Evolutionary conservation across 2,329 filamentous ascomycete genomes (phyloP).

Genomic region (Emergomyces pasteurianus): DNA sequence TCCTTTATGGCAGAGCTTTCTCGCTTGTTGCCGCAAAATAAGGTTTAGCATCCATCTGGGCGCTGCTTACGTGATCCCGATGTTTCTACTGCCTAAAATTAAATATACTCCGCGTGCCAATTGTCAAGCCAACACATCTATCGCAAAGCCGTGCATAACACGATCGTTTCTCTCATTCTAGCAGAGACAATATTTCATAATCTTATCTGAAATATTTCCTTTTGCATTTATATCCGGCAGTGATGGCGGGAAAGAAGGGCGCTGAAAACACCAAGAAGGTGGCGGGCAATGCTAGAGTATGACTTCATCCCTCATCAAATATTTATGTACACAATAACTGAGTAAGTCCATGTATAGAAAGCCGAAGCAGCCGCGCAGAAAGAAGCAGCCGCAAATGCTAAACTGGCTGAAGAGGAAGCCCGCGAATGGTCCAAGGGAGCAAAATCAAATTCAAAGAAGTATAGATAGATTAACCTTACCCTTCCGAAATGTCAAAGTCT

Average conservation of each 20-base stretch:
- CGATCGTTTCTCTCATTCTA: background rate
- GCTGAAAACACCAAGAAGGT: conserved; percentile 80
- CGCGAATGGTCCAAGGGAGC: conserved; percentile 74
- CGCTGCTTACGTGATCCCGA: background rate
- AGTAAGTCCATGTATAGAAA: conserved; percentile 48
- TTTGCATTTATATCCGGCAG: conserved; percentile 10
- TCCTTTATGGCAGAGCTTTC: too few species aligned
- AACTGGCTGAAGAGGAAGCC: conserved; percentile 55
- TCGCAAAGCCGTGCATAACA: too few species aligned
- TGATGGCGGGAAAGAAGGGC: conserved; percentile 61
- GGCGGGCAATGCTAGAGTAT: conserved; percentile 59
- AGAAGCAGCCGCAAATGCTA: conserved; percentile 56
- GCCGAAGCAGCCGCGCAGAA: conserved; percentile 77
- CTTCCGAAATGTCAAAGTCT: background rate
- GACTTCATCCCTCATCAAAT: conserved; percentile 13
- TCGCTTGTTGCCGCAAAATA: background rate
- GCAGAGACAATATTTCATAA: background rate
- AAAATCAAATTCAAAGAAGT: conserved; percentile 84
- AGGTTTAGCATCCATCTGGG: background rate
- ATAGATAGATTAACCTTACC: conserved; percentile 25
- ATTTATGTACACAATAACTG: background rate
- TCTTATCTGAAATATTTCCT: background rate
- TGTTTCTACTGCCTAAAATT: background rate
- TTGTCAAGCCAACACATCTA: background rate
- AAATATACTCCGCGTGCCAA: background rate